These are phyloP conservation scores for Teratosphaeria pseudoeucalypti DNA, from an alignment of 2,329 filamentous ascomycete genomes.

Conservation along the genomic window DNA sequence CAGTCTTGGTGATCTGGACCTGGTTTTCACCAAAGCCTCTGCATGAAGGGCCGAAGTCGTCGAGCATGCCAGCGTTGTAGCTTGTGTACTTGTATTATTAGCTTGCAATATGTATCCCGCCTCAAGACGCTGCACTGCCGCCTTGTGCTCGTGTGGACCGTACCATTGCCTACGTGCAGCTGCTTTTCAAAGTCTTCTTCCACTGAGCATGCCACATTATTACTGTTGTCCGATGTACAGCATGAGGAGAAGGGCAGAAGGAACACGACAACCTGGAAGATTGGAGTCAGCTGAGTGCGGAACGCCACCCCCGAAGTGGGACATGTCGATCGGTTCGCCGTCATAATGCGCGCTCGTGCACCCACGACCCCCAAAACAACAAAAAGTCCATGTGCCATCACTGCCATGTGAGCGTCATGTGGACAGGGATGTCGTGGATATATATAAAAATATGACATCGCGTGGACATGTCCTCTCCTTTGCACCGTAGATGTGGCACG, in stretches of 20 bases:
- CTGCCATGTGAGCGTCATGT: neutral
- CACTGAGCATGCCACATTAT: too few relatives aligned
- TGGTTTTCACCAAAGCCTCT: conserved; percentile 11
- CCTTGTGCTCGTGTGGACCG: neutral
- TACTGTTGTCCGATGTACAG: too few relatives aligned
- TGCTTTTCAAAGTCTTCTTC: too few relatives aligned
- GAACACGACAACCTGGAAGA: too few relatives aligned
- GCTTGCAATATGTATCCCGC: neutral
- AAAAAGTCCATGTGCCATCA: neutral
- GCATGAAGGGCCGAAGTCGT: neutral
- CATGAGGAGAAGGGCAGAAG: too few relatives aligned
- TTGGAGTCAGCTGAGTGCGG: neutral
- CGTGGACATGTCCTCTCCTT: neutral
- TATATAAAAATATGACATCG: neutral
- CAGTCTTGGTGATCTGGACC: conserved; percentile 16
- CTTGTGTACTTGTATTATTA: neutral
- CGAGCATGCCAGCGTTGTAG: neutral
- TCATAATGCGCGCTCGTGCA: neutral
- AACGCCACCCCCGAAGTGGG: neutral
- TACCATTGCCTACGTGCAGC: neutral
- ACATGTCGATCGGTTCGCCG: neutral
- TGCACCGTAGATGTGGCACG: neutral
- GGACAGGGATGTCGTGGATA: neutral
- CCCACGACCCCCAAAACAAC: neutral
- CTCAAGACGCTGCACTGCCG: neutral